Conservation (phyloP, 305 asterid species). For the Lippia alba region DNA sequence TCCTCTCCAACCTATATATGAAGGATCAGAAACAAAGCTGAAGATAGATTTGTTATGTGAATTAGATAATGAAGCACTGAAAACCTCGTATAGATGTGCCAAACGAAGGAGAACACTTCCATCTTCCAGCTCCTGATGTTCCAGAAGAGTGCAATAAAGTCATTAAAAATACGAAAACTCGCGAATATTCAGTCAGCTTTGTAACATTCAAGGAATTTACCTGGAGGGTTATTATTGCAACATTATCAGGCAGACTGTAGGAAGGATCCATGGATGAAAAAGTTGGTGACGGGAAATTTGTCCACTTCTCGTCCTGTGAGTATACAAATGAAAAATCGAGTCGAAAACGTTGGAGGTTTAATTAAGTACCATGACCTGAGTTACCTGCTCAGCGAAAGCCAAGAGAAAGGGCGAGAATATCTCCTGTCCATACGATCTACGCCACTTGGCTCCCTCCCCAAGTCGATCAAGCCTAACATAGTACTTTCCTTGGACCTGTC, state of each 20-base stretch:
- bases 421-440: slow-evolving; percentile 92
- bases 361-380: slow-evolving; percentile 3
- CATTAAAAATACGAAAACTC: background rate
- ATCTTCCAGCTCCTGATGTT: slow-evolving; percentile 80
- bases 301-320: slow-evolving; percentile 66
- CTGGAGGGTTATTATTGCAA: slow-evolving; percentile 91
- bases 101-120: slow-evolving; percentile 77
- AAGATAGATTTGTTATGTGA: background rate
- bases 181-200: slow-evolving; percentile 21
- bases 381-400: slow-evolving; percentile 89
- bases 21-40: slow-evolving; percentile 11
- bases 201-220: slow-evolving; percentile 40
- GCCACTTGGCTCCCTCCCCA: slow-evolving; percentile 98
- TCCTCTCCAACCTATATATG: slow-evolving; percentile 84
- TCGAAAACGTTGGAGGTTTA: slow-evolving; percentile 4
- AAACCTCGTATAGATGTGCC: slow-evolving; percentile 97
- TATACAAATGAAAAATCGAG: slow-evolving; percentile 20
- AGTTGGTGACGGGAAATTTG: slow-evolving; percentile 61
- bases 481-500: slow-evolving; percentile 87
- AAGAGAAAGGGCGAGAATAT: slow-evolving; percentile 89
- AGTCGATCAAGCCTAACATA: slow-evolving; percentile 76
- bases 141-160: slow-evolving; percentile 24
- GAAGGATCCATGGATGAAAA: slow-evolving; percentile 85
- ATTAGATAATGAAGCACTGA: slow-evolving; percentile 30
- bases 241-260: slow-evolving; percentile 84